Evolutionary conservation across 2,329 filamentous ascomycete species (phyloP).

Genomic region (Trichoderma oligosporum): DNA sequence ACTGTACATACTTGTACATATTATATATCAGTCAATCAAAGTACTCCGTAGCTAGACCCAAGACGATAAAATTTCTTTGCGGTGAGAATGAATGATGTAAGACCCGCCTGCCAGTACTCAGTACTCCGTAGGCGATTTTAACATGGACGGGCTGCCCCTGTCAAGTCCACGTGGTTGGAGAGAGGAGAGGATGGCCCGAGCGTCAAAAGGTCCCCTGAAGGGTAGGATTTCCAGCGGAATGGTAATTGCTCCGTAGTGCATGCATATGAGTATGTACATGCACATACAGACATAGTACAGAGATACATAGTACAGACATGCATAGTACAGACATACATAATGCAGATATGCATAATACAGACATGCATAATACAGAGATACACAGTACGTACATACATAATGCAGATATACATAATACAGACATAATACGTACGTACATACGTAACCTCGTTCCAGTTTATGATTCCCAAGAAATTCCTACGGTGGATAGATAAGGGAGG

Average conservation of each 20-base stretch:
- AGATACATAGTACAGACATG: neutral
- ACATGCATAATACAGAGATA: neutral
- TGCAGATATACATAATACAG: too few relatives aligned
- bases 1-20: neutral
- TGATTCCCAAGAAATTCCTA: too few relatives aligned
- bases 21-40: neutral
- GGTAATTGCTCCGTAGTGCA: conserved; percentile 5
- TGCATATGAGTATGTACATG: too few relatives aligned
- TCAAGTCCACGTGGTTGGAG: neutral
- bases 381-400: neutral
- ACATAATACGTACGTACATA: neutral
- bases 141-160: neutral
- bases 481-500: neutral
- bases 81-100: conserved; percentile 11
- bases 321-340: neutral
- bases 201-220: neutral
- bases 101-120: conserved; percentile 10
- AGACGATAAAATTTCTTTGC: neutral
- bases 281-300: neutral
- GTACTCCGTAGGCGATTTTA: neutral
- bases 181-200: neutral
- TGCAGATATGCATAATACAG: too few relatives aligned
- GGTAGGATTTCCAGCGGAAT: conserved; percentile 1
- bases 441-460: neutral
- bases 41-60: too few relatives aligned